Evolutionary conservation across 1,284 basidiomycete species (phyloP).

Genomic region (Cutaneotrichosporon mucoides): DNA sequence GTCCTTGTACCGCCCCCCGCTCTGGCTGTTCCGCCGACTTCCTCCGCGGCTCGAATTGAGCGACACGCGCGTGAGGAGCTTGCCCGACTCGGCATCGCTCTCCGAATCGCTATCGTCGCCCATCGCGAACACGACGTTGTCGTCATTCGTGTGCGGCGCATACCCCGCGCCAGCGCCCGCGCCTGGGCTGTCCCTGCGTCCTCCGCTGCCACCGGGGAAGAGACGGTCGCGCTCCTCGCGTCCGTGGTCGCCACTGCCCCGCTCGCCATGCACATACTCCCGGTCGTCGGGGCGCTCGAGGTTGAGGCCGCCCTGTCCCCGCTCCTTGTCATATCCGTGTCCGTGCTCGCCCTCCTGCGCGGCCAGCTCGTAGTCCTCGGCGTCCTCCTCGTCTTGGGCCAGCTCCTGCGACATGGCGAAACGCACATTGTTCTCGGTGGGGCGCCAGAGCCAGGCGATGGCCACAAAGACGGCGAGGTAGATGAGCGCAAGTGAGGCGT

Average conservation of each 20-base stretch:
- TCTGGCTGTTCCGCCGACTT: background rate
- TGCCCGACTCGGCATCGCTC: constrained; percentile 12
- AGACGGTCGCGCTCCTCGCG: constrained; percentile 7
- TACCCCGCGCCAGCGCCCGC: constrained; percentile 6
- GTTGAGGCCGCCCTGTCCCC: background rate
- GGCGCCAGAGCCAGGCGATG: constrained; percentile 90
- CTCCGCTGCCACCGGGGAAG: background rate
- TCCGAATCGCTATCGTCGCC: constrained; percentile 53
- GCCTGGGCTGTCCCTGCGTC: background rate
- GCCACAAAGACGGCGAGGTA: constrained; percentile 74
- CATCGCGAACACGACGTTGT: constrained; percentile 85
- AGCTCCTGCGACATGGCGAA: constrained; percentile 55
- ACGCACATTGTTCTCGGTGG: constrained; percentile 86
- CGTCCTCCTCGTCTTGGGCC: constrained; percentile 77
- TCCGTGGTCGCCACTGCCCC: constrained; percentile 1
- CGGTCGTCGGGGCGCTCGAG: constrained; percentile 10
- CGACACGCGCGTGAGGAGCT: constrained; percentile 2
- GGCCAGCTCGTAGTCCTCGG: constrained; percentile 87
- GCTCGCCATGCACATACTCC: constrained; percentile 6
- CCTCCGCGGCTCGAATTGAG: constrained; percentile 2
- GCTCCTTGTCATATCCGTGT: background rate
- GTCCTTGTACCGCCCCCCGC: background rate
- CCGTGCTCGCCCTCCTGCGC: constrained; percentile 50
- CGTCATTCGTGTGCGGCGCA: constrained; percentile 54
- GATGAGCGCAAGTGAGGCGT: constrained; percentile 87